Evolutionary conservation across 768 basidiomycete species (phyloP).

Genomic region (Asterophora lycoperdoides): DNA sequence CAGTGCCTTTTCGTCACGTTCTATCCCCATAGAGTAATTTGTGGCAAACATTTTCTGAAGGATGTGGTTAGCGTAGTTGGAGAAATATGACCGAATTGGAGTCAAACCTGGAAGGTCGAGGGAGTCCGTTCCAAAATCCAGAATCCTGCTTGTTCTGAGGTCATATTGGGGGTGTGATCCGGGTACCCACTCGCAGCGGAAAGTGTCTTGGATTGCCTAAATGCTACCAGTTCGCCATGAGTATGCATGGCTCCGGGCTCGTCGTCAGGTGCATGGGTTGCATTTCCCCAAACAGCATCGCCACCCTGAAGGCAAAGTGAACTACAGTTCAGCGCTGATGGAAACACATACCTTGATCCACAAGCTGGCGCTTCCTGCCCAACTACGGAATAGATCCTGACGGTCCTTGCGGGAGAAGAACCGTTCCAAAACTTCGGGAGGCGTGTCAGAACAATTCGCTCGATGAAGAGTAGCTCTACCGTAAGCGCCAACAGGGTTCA

Average conservation of each 20-base stretch:
- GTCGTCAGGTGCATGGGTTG: slow-evolving; percentile 78
- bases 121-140: slow-evolving; percentile 88
- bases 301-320: slow-evolving; percentile 55
- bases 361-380: slow-evolving; percentile 92
- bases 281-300: slow-evolving; percentile 78
- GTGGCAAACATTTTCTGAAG: slow-evolving; percentile 69
- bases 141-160: slow-evolving; percentile 62
- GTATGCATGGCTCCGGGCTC: slow-evolving; percentile 45
- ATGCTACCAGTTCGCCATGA: slow-evolving; percentile 82
- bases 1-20: slow-evolving; percentile 63
- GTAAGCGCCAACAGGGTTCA: slow-evolving; percentile 78
- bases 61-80: slow-evolving; percentile 1
- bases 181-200: slow-evolving; percentile 20
- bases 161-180: slow-evolving; percentile 55
- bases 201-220: slow-evolving; percentile 41
- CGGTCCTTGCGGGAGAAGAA: slow-evolving; percentile 92
- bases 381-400: slow-evolving; percentile 85
- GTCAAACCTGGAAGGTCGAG: slow-evolving; percentile 65
- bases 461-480: slow-evolving; percentile 34
- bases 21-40: slow-evolving; percentile 90
- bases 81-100: background rate
- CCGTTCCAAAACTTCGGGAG: slow-evolving; percentile 60
- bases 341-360: slow-evolving; percentile 77
- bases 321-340: background rate
- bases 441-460: background rate